Percentiles rank a stretch among this genome's conserved stretches.
Evolutionary conservation across 768 basidiomycete genomes (phyloP).

Genomic region (Candolleomyces aberdarensis): DNA sequence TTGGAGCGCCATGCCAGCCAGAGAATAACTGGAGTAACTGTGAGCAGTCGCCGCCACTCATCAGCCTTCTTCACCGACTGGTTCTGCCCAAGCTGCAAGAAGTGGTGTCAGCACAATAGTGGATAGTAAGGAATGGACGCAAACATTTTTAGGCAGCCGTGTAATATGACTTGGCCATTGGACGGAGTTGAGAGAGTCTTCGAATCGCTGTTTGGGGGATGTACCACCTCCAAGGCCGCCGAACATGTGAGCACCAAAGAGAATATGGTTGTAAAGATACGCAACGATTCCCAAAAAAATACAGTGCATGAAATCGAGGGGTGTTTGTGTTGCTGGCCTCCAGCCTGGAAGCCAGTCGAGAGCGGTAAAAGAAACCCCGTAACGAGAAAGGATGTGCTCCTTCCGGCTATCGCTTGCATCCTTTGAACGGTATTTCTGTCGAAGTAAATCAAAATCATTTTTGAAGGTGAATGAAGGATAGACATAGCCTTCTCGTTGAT

Average conservation of each 20-base stretch:
- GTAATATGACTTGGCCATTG: constrained; percentile 28
- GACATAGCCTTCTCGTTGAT: constrained; percentile 11
- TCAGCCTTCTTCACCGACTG: constrained; percentile 31
- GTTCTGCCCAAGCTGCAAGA: constrained; percentile 17
- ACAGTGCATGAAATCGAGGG: constrained; percentile 30
- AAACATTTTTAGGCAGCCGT: constrained; percentile 25
- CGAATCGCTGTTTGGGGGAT: constrained; percentile 19
- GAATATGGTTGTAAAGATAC: constrained; percentile 18
- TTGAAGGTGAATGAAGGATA: neutral
- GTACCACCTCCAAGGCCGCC: constrained; percentile 17
- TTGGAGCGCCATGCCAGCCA: constrained; percentile 13
- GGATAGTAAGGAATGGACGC: neutral
- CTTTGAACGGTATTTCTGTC: neutral
- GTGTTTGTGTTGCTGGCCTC: constrained; percentile 19
- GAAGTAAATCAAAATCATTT: neutral
- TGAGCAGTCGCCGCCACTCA: constrained; percentile 25
- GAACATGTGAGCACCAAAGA: constrained; percentile 24
- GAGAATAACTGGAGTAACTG: constrained; percentile 22
- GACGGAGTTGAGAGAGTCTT: constrained; percentile 21
- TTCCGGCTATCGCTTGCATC: neutral
- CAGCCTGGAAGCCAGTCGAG: constrained; percentile 19
- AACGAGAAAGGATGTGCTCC: neutral
- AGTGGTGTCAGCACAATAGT: neutral
- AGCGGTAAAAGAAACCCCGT: neutral
- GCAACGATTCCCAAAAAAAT: constrained; percentile 24